Conservation (phyloP, 768 basidiomycete species). For the Lentinula lateritia region DNA sequence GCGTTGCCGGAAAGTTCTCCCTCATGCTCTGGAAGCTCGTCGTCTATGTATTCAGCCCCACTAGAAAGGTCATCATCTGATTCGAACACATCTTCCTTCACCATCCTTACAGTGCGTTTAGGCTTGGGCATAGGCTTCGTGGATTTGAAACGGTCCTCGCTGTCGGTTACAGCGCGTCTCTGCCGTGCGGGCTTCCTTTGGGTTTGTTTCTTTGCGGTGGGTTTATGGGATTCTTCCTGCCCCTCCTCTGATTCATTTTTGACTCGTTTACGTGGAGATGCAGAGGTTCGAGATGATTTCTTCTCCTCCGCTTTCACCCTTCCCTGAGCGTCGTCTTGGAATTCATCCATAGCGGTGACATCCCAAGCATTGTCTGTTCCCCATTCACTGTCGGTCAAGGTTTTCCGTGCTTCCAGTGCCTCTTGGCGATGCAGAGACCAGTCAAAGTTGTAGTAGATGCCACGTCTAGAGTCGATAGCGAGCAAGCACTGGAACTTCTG, state of each 20-base stretch:
- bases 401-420: constrained; percentile 32
- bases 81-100: not conserved
- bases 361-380: constrained; percentile 44
- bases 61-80: constrained; percentile 21
- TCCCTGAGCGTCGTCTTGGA: not conserved
- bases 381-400: constrained; percentile 22
- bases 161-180: not conserved
- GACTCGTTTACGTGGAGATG: not conserved
- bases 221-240: not conserved
- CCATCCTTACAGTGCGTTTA: not conserved
- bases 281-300: not conserved
- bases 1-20: constrained; percentile 12
- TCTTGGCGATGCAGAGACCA: constrained; percentile 46
- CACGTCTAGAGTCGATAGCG: constrained; percentile 53
- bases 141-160: not conserved
- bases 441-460: constrained; percentile 56
- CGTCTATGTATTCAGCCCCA: constrained; percentile 26
- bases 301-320: not conserved
- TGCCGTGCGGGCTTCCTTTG: not conserved
- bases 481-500: constrained; percentile 48
- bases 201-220: not conserved
- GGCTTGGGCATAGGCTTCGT: not conserved
- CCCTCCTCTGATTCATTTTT: not conserved
- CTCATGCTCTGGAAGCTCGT: constrained; percentile 18
- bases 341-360: constrained; percentile 16